Evolutionary conservation across 2,329 filamentous ascomycete genomes (phyloP).

Genomic region (Capronia coronata): DNA sequence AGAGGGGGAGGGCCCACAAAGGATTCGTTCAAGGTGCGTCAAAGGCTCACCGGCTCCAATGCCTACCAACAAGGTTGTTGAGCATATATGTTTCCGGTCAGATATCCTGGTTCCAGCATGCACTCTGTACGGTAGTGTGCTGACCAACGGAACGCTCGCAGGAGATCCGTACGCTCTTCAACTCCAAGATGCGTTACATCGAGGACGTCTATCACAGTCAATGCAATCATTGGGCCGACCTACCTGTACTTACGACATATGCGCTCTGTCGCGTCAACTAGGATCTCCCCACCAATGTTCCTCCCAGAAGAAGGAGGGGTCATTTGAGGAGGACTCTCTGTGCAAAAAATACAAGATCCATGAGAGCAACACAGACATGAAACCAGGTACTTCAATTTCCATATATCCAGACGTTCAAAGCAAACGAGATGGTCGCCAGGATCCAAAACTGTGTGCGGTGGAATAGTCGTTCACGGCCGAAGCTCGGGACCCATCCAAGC

Average conservation of each 20-base stretch:
- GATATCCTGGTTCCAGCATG: too few relatives aligned
- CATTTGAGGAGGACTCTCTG: constrained; percentile 7
- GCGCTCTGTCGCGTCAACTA: constrained; percentile 4
- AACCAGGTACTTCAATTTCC: constrained; percentile 8
- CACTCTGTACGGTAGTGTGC: too few relatives aligned
- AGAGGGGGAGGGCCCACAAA: constrained; percentile 10
- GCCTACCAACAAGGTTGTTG: too few relatives aligned
- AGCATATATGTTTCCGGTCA: too few relatives aligned
- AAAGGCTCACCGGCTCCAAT: background rate
- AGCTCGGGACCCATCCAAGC: background rate
- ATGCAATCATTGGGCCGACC: constrained; percentile 20
- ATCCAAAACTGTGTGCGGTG: background rate
- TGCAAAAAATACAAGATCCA: constrained; percentile 8
- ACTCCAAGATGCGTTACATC: constrained; percentile 19
- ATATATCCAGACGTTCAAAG: background rate
- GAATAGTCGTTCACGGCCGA: background rate
- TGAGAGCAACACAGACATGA: background rate
- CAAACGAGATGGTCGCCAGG: background rate
- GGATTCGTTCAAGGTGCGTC: constrained; percentile 11
- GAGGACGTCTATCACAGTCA: constrained; percentile 22
- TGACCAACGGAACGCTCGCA: background rate
- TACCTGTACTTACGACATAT: constrained; percentile 17
- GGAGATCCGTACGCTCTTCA: constrained; percentile 11
- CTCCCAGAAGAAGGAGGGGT: constrained; percentile 13
- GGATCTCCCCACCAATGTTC: constrained; percentile 6